Evolutionary conservation across 768 basidiomycete genomes (phyloP).

Genomic region (Hemileccinum rubropunctum): DNA sequence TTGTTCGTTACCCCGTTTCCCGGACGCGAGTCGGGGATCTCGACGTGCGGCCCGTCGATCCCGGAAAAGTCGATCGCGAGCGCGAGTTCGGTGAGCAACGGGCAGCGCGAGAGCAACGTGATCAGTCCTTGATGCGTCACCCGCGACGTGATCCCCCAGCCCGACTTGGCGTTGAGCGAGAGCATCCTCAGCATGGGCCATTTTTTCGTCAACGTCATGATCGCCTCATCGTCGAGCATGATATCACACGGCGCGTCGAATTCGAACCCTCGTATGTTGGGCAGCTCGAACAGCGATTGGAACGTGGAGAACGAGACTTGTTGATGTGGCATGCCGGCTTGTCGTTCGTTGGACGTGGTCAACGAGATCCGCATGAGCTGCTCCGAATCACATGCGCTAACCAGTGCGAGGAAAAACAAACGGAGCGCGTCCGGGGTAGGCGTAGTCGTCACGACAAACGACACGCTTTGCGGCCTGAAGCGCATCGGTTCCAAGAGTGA

Average conservation of each 20-base stretch:
- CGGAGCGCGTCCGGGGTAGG: slow-evolving; percentile 19
- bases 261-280: slow-evolving; percentile 9
- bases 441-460: slow-evolving; percentile 10
- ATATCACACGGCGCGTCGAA: slow-evolving; percentile 22
- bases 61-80: slow-evolving; percentile 21
- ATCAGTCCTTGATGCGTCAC: slow-evolving; percentile 24
- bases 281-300: slow-evolving; percentile 16
- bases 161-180: slow-evolving; percentile 15
- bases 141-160: slow-evolving; percentile 17
- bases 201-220: slow-evolving; percentile 16
- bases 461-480: slow-evolving; percentile 12
- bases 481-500: slow-evolving; percentile 19
- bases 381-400: slow-evolving; percentile 9
- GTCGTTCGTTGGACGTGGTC: slow-evolving; percentile 1
- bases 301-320: slow-evolving; percentile 15
- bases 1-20: slow-evolving; percentile 11
- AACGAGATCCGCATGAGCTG: slow-evolving; percentile 10
- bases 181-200: slow-evolving; percentile 18
- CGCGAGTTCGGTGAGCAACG: slow-evolving; percentile 6
- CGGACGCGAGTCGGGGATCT: not conserved
- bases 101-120: slow-evolving; percentile 17
- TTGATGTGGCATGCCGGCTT: not conserved
- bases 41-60: slow-evolving; percentile 8
- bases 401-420: slow-evolving; percentile 21
- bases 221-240: slow-evolving; percentile 17